Conservation (phyloP, 202 grass and related monocot species). For the Panicum hallii region DNA sequence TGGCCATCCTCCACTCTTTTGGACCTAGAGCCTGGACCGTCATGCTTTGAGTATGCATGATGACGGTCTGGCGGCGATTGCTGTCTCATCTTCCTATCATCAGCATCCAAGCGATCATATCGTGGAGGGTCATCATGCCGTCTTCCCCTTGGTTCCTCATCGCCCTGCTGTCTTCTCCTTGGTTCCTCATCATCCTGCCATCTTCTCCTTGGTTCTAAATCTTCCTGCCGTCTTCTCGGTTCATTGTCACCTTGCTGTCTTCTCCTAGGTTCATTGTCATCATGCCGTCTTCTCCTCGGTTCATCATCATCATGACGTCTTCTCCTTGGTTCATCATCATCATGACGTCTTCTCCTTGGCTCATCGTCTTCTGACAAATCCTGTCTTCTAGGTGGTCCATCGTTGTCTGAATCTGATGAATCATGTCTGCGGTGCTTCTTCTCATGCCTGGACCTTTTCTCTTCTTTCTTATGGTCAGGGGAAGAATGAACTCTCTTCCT, state of each 20-base stretch:
- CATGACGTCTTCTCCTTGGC: neutral
- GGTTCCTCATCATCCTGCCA: constrained; percentile 17
- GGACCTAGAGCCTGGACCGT: constrained; percentile 41
- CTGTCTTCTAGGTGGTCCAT: constrained; percentile 24
- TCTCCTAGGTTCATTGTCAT: constrained; percentile 9
- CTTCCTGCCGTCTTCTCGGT: neutral
- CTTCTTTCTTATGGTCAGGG: constrained; percentile 49
- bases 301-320: constrained; percentile 19
- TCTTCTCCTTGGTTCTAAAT: constrained; percentile 31
- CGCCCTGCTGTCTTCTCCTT: constrained; percentile 11
- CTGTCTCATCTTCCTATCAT: constrained; percentile 56
- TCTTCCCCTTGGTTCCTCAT: constrained; percentile 47
- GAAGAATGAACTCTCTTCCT: constrained; percentile 47
- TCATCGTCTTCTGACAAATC: constrained; percentile 23
- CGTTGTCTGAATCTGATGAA: constrained; percentile 46
- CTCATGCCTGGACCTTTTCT: constrained; percentile 54
- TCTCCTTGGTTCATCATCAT: constrained; percentile 34
- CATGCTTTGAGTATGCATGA: constrained; percentile 47
- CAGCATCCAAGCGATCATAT: constrained; percentile 37
- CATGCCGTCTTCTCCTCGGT: neutral
- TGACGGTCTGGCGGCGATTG: constrained; percentile 38
- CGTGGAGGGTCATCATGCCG: constrained; percentile 41
- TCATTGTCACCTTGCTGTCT: constrained; percentile 18
- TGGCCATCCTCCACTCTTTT: constrained; percentile 28
- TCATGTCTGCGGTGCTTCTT: constrained; percentile 57